These are phyloP conservation scores for Fraxinus cuspidata DNA, from an alignment of 257 asterid genomes.

Conservation along the genomic window DNA sequence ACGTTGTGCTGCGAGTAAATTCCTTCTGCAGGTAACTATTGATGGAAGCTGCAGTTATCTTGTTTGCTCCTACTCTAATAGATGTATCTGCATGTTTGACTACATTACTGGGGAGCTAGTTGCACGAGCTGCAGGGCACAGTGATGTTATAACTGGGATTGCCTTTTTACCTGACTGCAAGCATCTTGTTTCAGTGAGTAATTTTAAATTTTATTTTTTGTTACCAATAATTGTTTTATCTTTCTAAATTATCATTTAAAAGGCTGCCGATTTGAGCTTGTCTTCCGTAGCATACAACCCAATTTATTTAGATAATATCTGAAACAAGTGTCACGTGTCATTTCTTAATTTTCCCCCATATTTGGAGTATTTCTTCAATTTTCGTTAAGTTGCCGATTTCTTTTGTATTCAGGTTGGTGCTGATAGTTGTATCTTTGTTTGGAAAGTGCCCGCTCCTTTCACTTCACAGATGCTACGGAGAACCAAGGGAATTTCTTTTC, in stretches of 20 bases:
- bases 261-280: too few species aligned
- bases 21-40: slow-evolving; percentile 47
- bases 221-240: slow-evolving; percentile 7
- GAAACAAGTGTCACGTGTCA: not conserved
- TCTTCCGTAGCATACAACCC: not conserved
- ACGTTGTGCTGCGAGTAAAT: slow-evolving; percentile 20
- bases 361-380: slow-evolving; percentile 21
- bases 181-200: slow-evolving; percentile 71
- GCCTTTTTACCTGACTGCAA: slow-evolving; percentile 67
- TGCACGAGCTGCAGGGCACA: slow-evolving; percentile 68
- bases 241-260: slow-evolving; percentile 9
- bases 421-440: slow-evolving; percentile 69
- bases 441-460: slow-evolving; percentile 62
- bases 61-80: slow-evolving; percentile 60
- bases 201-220: not conserved
- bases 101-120: slow-evolving; percentile 54
- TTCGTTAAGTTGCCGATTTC: slow-evolving; percentile 14
- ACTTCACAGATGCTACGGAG: slow-evolving; percentile 52
- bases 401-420: slow-evolving; percentile 53
- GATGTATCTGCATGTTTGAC: slow-evolving; percentile 60
- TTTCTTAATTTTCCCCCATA: slow-evolving; percentile 6
- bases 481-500: slow-evolving; percentile 32
- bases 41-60: slow-evolving; percentile 65
- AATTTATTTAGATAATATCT: not conserved
- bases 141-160: slow-evolving; percentile 57